Base-by-base conservation (phyloP, 1,139 yeast genomes). In the Kodamaea sp. region DNA sequence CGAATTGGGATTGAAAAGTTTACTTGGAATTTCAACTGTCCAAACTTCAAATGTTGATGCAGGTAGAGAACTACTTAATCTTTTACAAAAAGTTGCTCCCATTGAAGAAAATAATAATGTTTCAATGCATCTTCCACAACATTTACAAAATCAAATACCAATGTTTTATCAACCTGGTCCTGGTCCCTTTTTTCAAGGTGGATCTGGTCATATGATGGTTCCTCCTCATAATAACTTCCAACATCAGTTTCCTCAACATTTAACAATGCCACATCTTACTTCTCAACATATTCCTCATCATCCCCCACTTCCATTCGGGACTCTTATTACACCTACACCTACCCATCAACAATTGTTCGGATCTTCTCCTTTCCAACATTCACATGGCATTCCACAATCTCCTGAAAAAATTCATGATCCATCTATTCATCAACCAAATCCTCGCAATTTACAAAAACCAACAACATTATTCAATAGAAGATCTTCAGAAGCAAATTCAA, bases 41-140 rank as follows among this genome's bases (percentile, higher is more conserved):
- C 46, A 38, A 55, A 46, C 43, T 53, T 47, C 32, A 48, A 58
- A 61, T 36, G 60, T 67, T 24, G 92, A 84, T 58, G 88, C 89
- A 3, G 92, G 92, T 24, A 78, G 92, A 67, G 92, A 81, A 42
- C 60, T 84, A 44, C 70, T 84, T 50, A 78, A 82, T 47, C 73
- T 81, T 56, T 65, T 82, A 44, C 86, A 81, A 51, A 68, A 71
- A 23, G 74, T 69, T 11, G 41, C 47, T 9, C 45, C 53, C 22
- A 31, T 33, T 7, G 25, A 34, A 7, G 34, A 28, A 9, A 34
- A 29, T 29, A 32, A 49, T 11, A 47, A 42, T 30, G 46, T 57
- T 22, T 58, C 54, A 31, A 54, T 56, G 56, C 48, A 52, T 35
- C 50, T 61, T 29, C 65, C 70, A 22, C 62, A 60, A 49, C 62